phyloP scores from a whole-genome alignment of 208 protist species.

The Leptomonas pyrrhocoris region DNA sequence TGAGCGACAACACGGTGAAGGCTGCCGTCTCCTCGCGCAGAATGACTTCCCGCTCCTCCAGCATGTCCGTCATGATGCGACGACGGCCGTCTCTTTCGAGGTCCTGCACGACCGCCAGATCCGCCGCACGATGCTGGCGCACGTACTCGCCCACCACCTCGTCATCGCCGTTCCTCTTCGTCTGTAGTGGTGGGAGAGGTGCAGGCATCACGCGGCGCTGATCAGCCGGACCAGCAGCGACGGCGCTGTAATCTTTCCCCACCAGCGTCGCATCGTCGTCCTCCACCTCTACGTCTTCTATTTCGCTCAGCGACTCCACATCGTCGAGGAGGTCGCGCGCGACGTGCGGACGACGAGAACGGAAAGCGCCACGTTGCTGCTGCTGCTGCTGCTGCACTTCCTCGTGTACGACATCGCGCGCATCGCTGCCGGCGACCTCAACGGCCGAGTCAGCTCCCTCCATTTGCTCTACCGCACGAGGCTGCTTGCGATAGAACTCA shows the following conservation, averaged over 20 bases:
- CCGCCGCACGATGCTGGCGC: conserved; percentile 5
- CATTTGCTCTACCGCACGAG: too few species aligned
- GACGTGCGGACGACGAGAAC: not conserved
- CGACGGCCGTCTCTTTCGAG: conserved; percentile 21
- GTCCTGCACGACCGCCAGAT: conserved; percentile 6
- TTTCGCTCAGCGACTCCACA: conserved; percentile 10
- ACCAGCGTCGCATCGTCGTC: not conserved
- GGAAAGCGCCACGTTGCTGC: not conserved
- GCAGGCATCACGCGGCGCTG: not conserved
- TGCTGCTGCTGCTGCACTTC: not conserved
- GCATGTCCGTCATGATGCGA: conserved; percentile 7
- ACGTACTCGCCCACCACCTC: conserved; percentile 4
- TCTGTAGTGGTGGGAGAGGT: too few species aligned
- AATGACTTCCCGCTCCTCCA: conserved; percentile 7
- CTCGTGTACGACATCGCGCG: not conserved
- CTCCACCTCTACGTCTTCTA: not conserved
- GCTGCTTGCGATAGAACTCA: too few species aligned
- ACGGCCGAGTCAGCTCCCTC: too few species aligned
- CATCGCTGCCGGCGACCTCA: too few species aligned
- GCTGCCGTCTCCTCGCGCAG: conserved; percentile 20
- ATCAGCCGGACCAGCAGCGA: not conserved
- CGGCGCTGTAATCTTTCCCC: not conserved
- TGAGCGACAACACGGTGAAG: conserved; percentile 14
- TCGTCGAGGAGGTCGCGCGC: conserved; percentile 7
- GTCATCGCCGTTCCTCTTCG: not conserved